A percentile compares a stretch with the other conserved stretches of the same genome.
These are phyloP conservation scores for Chaetoceros tenuissimus DNA, from an alignment of 108 stramenopile species.

Conservation along the genomic window DNA sequence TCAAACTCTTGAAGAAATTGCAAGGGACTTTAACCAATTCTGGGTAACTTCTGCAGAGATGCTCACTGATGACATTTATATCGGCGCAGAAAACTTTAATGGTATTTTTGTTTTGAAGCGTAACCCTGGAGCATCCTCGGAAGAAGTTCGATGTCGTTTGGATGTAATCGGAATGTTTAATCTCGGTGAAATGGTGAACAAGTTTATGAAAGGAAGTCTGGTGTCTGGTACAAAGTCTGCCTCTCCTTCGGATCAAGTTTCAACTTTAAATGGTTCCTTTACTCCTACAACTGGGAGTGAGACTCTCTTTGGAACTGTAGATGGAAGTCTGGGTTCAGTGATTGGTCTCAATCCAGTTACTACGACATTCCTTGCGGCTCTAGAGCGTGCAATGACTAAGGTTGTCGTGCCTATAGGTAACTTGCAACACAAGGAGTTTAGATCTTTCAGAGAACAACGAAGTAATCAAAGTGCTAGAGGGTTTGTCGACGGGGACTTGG, in stretches of 20 bases:
- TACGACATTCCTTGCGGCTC: slow-evolving; percentile 70
- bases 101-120: slow-evolving; percentile 88
- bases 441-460: slow-evolving; percentile 67
- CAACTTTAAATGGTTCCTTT: slow-evolving; percentile 14
- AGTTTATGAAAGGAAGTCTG: slow-evolving; percentile 83
- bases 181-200: slow-evolving; percentile 94
- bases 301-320: slow-evolving; percentile 91
- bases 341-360: slow-evolving; percentile 78
- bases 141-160: slow-evolving; percentile 79
- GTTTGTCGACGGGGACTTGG: slow-evolving; percentile 94
- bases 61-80: slow-evolving; percentile 82
- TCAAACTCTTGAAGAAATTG: slow-evolving; percentile 81
- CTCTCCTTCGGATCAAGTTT: not conserved
- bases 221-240: slow-evolving; percentile 44
- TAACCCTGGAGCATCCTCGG: slow-evolving; percentile 72
- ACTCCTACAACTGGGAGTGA: slow-evolving; percentile 64
- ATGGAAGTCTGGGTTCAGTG: slow-evolving; percentile 89
- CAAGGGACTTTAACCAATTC: slow-evolving; percentile 91
- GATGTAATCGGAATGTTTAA: slow-evolving; percentile 91
- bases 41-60: slow-evolving; percentile 94
- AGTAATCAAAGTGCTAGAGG: slow-evolving; percentile 57
- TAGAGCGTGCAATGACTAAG: slow-evolving; percentile 68
- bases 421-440: slow-evolving; percentile 75
- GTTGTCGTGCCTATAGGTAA: slow-evolving; percentile 79
- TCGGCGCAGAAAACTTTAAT: slow-evolving; percentile 89